Percentiles rank a stretch among this genome's conserved stretches.
These are phyloP conservation scores for Backusella liffmaniae DNA, from an alignment of 192 early-diverging fungal species.

Conservation along the genomic window DNA sequence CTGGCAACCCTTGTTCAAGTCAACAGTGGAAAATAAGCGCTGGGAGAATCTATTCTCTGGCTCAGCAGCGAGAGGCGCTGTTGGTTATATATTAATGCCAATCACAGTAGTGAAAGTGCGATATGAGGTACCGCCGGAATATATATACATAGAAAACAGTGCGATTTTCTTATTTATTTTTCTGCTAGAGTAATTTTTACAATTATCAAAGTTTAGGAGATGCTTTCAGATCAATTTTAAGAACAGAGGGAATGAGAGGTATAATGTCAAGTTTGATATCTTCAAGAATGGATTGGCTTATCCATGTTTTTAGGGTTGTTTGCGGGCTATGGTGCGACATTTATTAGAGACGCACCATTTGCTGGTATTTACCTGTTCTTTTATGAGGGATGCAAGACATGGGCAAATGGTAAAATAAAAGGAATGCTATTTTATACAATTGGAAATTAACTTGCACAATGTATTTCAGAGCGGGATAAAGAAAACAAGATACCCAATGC, in stretches of 20 bases:
- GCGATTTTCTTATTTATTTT: background rate
- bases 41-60: constrained; percentile 71
- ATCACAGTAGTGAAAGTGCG: constrained; percentile 91
- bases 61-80: constrained; percentile 63
- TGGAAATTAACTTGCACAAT: no score
- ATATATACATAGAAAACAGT: background rate
- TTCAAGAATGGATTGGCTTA: background rate
- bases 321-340: constrained; percentile 84
- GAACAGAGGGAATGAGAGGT: constrained; percentile 65
- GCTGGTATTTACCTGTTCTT: constrained; percentile 89
- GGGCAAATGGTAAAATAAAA: constrained; percentile 36
- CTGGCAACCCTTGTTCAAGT: constrained; percentile 28
- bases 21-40: constrained; percentile 45
- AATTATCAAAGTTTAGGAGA: constrained; percentile 69
- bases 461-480: background rate
- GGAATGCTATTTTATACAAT: no score
- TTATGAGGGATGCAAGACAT: constrained; percentile 76
- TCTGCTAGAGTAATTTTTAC: constrained; percentile 75
- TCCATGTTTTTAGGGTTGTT: constrained; percentile 61
- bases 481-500: constrained; percentile 32
- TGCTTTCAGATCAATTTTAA: constrained; percentile 68
- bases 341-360: constrained; percentile 85
- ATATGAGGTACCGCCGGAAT: constrained; percentile 66
- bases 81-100: constrained; percentile 91
- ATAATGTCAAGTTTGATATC: background rate